phyloP scores from a whole-genome alignment of 2,329 filamentous ascomycete genomes.

The Septoria petroselini region DNA sequence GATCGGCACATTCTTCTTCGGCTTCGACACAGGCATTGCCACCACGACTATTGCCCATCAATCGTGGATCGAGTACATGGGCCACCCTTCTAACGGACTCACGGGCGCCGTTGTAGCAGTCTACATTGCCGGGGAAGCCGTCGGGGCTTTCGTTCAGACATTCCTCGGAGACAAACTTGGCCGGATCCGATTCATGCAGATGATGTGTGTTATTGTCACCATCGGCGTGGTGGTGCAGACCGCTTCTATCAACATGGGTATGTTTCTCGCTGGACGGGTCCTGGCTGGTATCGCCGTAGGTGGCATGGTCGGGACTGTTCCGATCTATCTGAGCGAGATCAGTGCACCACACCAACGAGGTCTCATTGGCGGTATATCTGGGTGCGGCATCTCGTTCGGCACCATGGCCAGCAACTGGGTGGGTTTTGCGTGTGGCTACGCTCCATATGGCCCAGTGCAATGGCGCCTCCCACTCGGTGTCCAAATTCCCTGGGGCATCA shows the following conservation, averaged over 20 bases:
- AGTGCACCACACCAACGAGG: slow-evolving; percentile 47
- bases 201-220: slow-evolving; percentile 55
- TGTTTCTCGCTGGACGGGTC: slow-evolving; percentile 34
- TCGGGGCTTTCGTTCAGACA: slow-evolving; percentile 53
- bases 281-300: slow-evolving; percentile 35
- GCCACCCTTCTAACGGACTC: slow-evolving; percentile 52
- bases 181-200: slow-evolving; percentile 38
- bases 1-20: slow-evolving; percentile 59
- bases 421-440: slow-evolving; percentile 54
- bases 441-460: slow-evolving; percentile 52
- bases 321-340: slow-evolving; percentile 57
- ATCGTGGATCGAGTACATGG: slow-evolving; percentile 60
- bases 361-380: slow-evolving; percentile 51
- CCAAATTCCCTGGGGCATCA: slow-evolving; percentile 56
- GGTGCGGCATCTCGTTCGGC: slow-evolving; percentile 55
- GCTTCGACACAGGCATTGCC: slow-evolving; percentile 60
- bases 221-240: slow-evolving; percentile 55
- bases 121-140: slow-evolving; percentile 58
- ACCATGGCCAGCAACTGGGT: slow-evolving; percentile 59
- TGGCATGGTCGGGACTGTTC: slow-evolving; percentile 47
- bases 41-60: slow-evolving; percentile 61
- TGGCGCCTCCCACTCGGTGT: slow-evolving; percentile 56
- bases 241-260: slow-evolving; percentile 48
- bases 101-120: slow-evolving; percentile 58
- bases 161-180: slow-evolving; percentile 50